Evolutionary conservation across 2,329 filamentous ascomycete species (phyloP).

Genomic region (Pseudopyrenochaeta lycopersici): DNA sequence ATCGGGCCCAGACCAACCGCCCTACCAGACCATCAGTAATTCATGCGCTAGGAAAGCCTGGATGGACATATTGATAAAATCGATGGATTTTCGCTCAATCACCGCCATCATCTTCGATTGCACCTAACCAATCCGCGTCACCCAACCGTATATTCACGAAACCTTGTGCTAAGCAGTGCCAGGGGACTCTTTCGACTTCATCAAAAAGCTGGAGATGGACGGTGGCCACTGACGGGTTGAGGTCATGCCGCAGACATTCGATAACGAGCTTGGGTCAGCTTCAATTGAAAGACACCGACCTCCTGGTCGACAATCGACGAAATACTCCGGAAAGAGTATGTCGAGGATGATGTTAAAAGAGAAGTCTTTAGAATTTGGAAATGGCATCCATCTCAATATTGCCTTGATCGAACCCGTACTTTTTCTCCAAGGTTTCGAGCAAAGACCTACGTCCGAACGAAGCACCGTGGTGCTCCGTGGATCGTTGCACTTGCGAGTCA

Average conservation of each 20-base stretch:
- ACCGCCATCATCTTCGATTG: background rate
- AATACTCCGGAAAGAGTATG: constrained; percentile 30
- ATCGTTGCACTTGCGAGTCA: background rate
- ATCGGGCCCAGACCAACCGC: background rate
- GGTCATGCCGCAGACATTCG: too few relatives aligned
- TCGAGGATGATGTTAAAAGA: constrained; percentile 49
- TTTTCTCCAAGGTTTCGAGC: constrained; percentile 79
- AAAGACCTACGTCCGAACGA: constrained; percentile 68
- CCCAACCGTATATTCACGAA: too few relatives aligned
- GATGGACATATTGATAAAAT: background rate
- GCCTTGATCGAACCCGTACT: constrained; percentile 78
- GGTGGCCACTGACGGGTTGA: too few relatives aligned
- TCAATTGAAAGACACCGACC: constrained; percentile 44
- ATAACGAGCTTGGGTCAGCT: background rate
- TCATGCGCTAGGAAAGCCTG: background rate
- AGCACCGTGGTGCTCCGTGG: constrained; percentile 54
- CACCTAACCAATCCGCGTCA: background rate
- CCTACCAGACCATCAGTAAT: background rate
- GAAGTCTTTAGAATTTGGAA: constrained; percentile 77
- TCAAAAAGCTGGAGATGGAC: background rate
- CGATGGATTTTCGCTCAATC: background rate
- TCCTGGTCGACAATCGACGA: constrained; percentile 30
- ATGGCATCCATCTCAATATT: constrained; percentile 76
- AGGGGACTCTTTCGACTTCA: background rate
- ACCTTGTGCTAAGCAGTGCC: background rate